phyloP scores from a whole-genome alignment of 805 yeast genomes.

The Metschnikowia cubensis region DNA sequence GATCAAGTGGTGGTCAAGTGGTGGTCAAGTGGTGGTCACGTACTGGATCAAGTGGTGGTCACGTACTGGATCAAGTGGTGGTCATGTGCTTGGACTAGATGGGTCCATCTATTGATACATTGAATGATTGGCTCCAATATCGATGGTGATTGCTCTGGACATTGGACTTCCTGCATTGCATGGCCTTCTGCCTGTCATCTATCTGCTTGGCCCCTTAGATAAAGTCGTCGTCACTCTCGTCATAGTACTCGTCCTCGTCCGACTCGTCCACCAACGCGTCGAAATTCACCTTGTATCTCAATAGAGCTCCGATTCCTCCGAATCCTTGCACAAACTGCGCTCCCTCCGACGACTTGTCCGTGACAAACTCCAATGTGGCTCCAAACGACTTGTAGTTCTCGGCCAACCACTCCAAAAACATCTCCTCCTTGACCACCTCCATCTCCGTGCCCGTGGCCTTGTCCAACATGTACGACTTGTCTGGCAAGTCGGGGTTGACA shows the following conservation, averaged over 20 bases:
- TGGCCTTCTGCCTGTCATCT: too few relatives aligned
- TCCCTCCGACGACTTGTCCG: slow-evolving; percentile 96
- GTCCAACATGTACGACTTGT: slow-evolving; percentile 73
- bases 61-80: too few relatives aligned
- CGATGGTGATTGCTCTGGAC: too few relatives aligned
- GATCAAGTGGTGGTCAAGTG: too few relatives aligned
- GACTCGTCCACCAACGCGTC: slow-evolving; percentile 89
- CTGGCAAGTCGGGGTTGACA: slow-evolving; percentile 68
- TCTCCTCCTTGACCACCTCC: slow-evolving; percentile 81
- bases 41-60: too few relatives aligned
- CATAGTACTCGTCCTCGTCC: slow-evolving; percentile 81
- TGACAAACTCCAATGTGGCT: slow-evolving; percentile 92
- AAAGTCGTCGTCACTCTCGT: slow-evolving; percentile 52
- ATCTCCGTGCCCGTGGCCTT: slow-evolving; percentile 85
- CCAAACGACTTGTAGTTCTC: slow-evolving; percentile 94
- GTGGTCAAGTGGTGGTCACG: too few relatives aligned
- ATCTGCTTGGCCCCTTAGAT: slow-evolving; percentile 17
- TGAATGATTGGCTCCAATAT: too few relatives aligned
- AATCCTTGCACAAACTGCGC: slow-evolving; percentile 97
- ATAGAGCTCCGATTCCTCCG: slow-evolving; percentile 97
- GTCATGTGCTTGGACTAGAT: too few relatives aligned
- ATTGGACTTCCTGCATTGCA: too few relatives aligned
- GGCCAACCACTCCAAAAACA: slow-evolving; percentile 95
- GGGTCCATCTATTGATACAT: too few relatives aligned
- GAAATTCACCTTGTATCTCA: slow-evolving; percentile 95